Conservation (phyloP, 148 eudicot genomes). For the Beta vulgaris region DNA sequence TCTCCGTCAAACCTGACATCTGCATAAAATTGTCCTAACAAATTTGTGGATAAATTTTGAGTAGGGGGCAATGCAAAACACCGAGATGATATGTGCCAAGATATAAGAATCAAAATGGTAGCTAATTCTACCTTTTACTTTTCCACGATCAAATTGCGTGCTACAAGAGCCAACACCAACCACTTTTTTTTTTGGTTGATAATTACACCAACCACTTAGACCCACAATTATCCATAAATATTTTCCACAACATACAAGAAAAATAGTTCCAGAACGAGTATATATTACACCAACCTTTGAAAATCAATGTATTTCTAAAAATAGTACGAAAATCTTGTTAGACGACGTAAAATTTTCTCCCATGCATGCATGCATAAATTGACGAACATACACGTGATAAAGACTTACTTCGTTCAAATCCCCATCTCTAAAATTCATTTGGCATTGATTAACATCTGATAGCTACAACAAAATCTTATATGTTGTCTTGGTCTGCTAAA, state of each 20-base stretch:
- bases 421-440: too few species aligned
- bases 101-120: not conserved
- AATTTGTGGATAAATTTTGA: not conserved
- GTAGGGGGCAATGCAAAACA: not conserved
- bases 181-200: not conserved
- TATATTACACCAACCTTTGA: not conserved
- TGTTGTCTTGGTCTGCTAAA: not conserved
- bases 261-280: not conserved
- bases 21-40: not conserved
- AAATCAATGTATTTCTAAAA: not conserved
- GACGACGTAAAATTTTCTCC: not conserved
- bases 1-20: not conserved
- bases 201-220: too few species aligned
- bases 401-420: too few species aligned
- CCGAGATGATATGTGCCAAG: too few species aligned
- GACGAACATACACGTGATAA: too few species aligned
- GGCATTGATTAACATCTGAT: not conserved
- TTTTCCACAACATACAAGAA: not conserved
- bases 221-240: too few species aligned
- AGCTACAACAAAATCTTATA: not conserved
- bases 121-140: not conserved
- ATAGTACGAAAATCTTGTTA: not conserved
- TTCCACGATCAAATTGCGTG: constrained; percentile 3
- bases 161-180: not conserved
- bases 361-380: not conserved